Conservation (phyloP, 2,329 filamentous ascomycete genomes). For the Fusarium irregulare region DNA sequence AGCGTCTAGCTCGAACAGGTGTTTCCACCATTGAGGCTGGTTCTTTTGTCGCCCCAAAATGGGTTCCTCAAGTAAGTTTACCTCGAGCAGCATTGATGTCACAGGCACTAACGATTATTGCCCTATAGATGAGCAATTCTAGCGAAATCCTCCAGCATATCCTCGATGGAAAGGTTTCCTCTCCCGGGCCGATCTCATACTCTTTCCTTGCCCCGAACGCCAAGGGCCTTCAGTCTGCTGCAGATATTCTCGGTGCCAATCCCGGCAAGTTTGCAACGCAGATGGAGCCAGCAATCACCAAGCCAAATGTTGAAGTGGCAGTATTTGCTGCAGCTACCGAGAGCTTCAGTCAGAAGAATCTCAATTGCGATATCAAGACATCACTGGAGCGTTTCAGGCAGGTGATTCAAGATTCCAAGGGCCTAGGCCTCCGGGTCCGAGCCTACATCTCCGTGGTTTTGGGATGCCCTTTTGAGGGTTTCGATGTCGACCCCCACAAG, state of each 20-base stretch:
- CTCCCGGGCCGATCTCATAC: slow-evolving; percentile 72
- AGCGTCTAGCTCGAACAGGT: slow-evolving; percentile 74
- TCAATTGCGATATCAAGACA: slow-evolving; percentile 82
- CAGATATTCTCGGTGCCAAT: slow-evolving; percentile 64
- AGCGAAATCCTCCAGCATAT: slow-evolving; percentile 78
- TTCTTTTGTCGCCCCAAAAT: slow-evolving; percentile 85
- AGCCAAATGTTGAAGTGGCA: slow-evolving; percentile 74
- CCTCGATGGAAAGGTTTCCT: slow-evolving; percentile 66
- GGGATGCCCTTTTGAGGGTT: slow-evolving; percentile 80
- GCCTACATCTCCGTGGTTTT: slow-evolving; percentile 86
- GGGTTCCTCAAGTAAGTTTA: slow-evolving; percentile 78
- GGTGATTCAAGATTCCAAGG: slow-evolving; percentile 76
- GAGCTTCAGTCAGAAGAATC: slow-evolving; percentile 81
- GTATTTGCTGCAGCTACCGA: slow-evolving; percentile 88
- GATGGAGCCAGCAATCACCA: slow-evolving; percentile 55
- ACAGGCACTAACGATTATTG: slow-evolving; percentile 19
- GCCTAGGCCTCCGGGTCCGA: slow-evolving; percentile 73
- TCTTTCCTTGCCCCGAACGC: slow-evolving; percentile 84
- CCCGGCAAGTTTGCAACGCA: slow-evolving; percentile 63
- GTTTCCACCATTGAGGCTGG: slow-evolving; percentile 81
- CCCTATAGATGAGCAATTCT: slow-evolving; percentile 80
- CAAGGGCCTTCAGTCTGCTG: slow-evolving; percentile 76
- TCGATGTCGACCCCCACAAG: slow-evolving; percentile 70
- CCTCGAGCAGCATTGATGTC: not conserved
- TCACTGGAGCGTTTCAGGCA: slow-evolving; percentile 77